These are phyloP conservation scores for Chytridium lagenaria DNA, from an alignment of 371 early-diverging fungal genomes.

Conservation along the genomic window DNA sequence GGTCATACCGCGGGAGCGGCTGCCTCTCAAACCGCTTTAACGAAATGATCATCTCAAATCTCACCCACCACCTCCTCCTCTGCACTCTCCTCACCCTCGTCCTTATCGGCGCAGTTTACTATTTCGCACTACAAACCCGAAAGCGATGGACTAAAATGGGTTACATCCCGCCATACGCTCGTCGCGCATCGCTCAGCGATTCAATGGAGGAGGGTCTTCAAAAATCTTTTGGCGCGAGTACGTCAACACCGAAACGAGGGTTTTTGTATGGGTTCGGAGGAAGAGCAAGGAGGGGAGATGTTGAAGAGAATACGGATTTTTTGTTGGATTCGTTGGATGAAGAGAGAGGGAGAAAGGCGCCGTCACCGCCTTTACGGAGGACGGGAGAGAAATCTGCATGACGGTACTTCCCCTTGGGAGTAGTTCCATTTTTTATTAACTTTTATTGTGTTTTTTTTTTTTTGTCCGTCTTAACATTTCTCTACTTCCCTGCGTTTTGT, in stretches of 20 bases:
- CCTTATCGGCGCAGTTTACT: not conserved
- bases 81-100: not conserved
- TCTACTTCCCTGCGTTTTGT: no score
- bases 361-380: not conserved
- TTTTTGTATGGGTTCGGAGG: no score
- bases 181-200: not conserved
- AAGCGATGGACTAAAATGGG: not conserved
- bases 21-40: not conserved
- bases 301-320: not conserved
- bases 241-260: no score
- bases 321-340: not conserved
- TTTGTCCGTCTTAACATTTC: no score
- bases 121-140: not conserved
- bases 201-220: slow-evolving; percentile 1
- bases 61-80: not conserved
- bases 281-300: not conserved
- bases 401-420: no score
- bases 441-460: no score
- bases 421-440: no score
- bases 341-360: not conserved
- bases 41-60: not conserved
- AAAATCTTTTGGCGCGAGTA: not conserved
- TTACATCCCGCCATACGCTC: not conserved
- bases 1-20: not conserved
- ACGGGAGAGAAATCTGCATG: no score